Conservation (phyloP, 768 basidiomycete species). For the Udeniomyces megalosporus region DNA sequence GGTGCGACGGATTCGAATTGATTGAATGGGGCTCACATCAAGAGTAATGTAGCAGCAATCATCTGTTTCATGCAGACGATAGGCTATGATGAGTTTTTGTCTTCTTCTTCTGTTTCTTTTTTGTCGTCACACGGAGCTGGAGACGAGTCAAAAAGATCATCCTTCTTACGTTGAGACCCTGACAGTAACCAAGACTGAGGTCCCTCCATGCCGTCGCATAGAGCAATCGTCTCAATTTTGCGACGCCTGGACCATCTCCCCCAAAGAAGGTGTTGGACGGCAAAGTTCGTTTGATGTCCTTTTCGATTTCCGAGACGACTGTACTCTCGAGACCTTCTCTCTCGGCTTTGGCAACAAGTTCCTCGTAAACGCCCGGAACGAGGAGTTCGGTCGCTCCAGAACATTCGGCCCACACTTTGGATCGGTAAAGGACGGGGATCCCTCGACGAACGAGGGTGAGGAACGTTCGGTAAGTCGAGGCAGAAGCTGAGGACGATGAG, state of each 20-base stretch:
- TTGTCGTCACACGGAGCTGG: no score
- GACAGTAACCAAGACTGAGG: conserved; percentile 80
- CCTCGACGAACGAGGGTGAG: conserved; percentile 60
- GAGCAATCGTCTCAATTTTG: conserved; percentile 76
- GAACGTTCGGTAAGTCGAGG: conserved; percentile 63
- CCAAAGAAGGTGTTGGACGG: conserved; percentile 93
- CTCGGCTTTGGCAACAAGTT: conserved; percentile 43
- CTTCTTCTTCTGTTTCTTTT: no score
- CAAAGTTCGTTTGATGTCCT: conserved; percentile 42
- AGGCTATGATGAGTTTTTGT: no score
- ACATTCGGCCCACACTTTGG: conserved; percentile 84
- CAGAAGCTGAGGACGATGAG: no score
- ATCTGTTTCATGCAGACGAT: no score
- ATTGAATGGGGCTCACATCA: conserved; percentile 31
- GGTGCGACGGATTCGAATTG: no score
- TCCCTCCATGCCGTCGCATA: conserved; percentile 85
- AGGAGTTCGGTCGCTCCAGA: conserved; percentile 81
- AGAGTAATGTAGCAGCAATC: conserved; percentile 78
- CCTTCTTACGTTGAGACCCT: conserved; percentile 33
- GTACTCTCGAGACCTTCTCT: conserved; percentile 25
- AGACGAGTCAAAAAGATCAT: no score
- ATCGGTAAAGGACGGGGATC: conserved; percentile 57
- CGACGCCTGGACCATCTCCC: conserved; percentile 84
- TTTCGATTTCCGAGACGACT: conserved; percentile 65
- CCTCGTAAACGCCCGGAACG: conserved; percentile 78